Base-by-base conservation (phyloP, 306 rosid species). In the Astragalus glycyphyllos region DNA sequence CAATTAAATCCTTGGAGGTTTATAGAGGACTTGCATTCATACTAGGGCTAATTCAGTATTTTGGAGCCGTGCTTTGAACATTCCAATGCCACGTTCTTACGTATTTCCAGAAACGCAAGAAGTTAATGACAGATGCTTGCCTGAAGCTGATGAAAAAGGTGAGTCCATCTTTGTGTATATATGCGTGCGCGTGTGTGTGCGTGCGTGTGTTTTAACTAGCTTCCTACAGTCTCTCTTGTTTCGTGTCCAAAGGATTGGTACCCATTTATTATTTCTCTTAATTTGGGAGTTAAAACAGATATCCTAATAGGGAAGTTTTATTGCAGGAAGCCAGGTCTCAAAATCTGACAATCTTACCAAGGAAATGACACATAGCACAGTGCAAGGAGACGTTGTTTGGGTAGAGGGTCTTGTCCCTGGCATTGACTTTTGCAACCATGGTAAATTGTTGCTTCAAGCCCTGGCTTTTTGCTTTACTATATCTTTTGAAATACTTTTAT, bases 361-460 rank as follows among this genome's bases (percentile, higher is more conserved):
- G 68, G 84, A 75, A 83, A 82, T 31, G 68, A 55, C 82, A 34
- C 66, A 76, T 70, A 71, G 23, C 41, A 62, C 85, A 26, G 42
- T 46, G 2, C 80, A 81, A 75, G 85, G 71, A 67, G 92, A 81
- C 71, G 86, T 84, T 65, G 84, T 94, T 53, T 94, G 95, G 89
- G 99, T 91, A 72, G 97, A 94, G 86, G 99, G 99, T 81, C 96
- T 91, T 87, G 95, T 91, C 64, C 99, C 99, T 45, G 99, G 91
- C 63, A 83, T 94, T 80, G 99, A 94, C 84, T 91, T 94, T 76
- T 89, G 99, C 80, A 94, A 91, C 84, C 99, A 94, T 66, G 96
- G 99, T 94, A 85, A 69, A 68, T 37, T 59, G 65, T 69, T 70
- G 60, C 16, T 68, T 50, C 56, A 76, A 56, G 50, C 14, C 29